phyloP scores from a whole-genome alignment of 495 filamentous ascomycete genomes.

The Copromyces sp. region DNA sequence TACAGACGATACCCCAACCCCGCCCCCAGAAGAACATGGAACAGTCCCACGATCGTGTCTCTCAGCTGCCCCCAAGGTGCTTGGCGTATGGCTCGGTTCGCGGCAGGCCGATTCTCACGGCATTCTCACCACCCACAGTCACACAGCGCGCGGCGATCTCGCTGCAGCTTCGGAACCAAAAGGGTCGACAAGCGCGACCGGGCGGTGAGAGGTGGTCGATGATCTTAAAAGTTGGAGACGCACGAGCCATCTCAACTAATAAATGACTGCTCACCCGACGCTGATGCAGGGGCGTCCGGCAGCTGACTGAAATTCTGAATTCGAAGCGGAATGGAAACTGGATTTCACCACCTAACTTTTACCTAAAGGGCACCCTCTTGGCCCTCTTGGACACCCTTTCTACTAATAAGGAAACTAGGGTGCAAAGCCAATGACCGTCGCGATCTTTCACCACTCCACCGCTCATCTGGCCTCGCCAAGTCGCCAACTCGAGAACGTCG shows the following conservation, averaged over 20 bases:
- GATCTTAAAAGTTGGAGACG: neutral
- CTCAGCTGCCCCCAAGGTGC: neutral
- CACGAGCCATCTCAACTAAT: neutral
- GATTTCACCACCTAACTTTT: neutral
- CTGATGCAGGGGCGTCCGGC: neutral
- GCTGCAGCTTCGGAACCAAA: neutral
- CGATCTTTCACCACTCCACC: constrained; percentile 4
- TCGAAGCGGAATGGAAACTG: neutral
- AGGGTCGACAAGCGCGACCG: neutral
- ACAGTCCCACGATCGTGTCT: neutral
- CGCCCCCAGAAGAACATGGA: neutral
- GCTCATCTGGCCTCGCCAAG: constrained; percentile 9
- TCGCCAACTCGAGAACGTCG: neutral
- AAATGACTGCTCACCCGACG: neutral
- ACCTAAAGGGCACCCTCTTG: neutral
- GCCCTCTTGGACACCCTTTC: neutral
- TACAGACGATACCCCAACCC: neutral
- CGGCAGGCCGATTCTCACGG: neutral
- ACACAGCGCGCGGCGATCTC: neutral
- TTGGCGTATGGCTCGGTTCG: neutral
- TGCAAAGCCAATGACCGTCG: constrained; percentile 1
- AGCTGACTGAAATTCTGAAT: neutral
- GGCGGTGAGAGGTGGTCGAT: neutral
- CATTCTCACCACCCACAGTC: neutral
- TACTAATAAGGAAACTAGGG: neutral